Conservation (phyloP, 495 filamentous ascomycete species). For the Poronia punctata region DNA sequence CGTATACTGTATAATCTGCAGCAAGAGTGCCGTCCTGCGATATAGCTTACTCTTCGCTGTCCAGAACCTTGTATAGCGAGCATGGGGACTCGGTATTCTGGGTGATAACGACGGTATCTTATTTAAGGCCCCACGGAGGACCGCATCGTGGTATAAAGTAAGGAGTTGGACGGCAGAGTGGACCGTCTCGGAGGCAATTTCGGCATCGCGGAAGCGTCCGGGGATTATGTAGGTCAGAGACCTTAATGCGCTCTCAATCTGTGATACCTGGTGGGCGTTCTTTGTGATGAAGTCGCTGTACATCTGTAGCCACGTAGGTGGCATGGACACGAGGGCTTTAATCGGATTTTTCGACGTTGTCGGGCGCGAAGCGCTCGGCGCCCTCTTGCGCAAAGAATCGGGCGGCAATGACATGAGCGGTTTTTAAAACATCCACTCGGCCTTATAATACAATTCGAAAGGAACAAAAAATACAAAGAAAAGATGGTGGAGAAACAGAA, state of each 20-base stretch:
- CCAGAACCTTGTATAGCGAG: constrained; percentile 89
- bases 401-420: constrained; percentile 14
- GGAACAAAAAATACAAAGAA: too few relatives aligned
- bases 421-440: too few relatives aligned
- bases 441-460: too few relatives aligned
- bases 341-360: constrained; percentile 15
- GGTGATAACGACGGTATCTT: constrained; percentile 32
- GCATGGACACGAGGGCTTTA: constrained; percentile 34
- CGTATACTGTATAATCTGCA: constrained; percentile 89
- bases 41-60: constrained; percentile 67
- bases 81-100: constrained; percentile 61
- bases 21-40: constrained; percentile 63
- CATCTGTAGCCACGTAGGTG: constrained; percentile 67
- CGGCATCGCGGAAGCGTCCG: constrained; percentile 86
- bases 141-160: constrained; percentile 87
- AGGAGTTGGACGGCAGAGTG: constrained; percentile 84
- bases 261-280: constrained; percentile 82
- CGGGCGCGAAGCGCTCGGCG: constrained; percentile 15
- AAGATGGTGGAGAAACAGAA: too few relatives aligned
- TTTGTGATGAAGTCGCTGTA: constrained; percentile 93
- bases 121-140: constrained; percentile 62
- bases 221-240: constrained; percentile 94
- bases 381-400: constrained; percentile 12
- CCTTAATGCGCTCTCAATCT: constrained; percentile 87
- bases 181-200: constrained; percentile 88